A percentile compares a stretch with the other conserved stretches of the same genome.
Evolutionary conservation across 2,329 filamentous ascomycete species (phyloP).

Genomic region (Exophiala bonariae): DNA sequence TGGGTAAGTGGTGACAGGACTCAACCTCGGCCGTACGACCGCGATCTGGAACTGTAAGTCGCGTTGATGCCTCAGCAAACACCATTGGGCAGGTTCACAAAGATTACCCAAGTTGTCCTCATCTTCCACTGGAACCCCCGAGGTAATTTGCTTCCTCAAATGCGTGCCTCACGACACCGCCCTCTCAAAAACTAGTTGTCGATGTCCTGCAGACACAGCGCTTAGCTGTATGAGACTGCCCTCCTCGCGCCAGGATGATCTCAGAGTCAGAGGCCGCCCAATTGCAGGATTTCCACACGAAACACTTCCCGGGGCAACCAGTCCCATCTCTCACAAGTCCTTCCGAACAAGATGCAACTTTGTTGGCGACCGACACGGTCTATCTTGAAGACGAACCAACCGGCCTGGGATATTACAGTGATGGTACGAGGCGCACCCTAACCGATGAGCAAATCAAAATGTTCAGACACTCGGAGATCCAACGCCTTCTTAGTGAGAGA

Average conservation of each 20-base stretch:
- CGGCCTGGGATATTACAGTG: conserved; percentile 77
- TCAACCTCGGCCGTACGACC: no score
- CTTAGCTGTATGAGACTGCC: not conserved
- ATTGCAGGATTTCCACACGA: conserved; percentile 22
- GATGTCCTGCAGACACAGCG: no score
- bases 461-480: conserved; percentile 85
- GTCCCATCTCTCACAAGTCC: conserved; percentile 13
- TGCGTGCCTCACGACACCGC: no score
- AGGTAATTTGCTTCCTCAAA: no score
- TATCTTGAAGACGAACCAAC: conserved; percentile 45
- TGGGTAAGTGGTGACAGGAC: no score
- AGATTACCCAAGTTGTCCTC: no score
- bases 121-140: no score
- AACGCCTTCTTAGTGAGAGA: conserved; percentile 62
- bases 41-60: no score
- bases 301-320: conserved; percentile 23
- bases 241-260: conserved; percentile 6
- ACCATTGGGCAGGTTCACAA: no score
- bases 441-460: conserved; percentile 90
- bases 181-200: no score
- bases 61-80: no score
- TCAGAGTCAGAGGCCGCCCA: conserved; percentile 14
- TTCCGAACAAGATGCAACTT: not conserved
- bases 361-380: not conserved
- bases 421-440: conserved; percentile 83